Conservation (phyloP, 2,329 filamentous ascomycete genomes). For the Diaporthe aspalathi region DNA sequence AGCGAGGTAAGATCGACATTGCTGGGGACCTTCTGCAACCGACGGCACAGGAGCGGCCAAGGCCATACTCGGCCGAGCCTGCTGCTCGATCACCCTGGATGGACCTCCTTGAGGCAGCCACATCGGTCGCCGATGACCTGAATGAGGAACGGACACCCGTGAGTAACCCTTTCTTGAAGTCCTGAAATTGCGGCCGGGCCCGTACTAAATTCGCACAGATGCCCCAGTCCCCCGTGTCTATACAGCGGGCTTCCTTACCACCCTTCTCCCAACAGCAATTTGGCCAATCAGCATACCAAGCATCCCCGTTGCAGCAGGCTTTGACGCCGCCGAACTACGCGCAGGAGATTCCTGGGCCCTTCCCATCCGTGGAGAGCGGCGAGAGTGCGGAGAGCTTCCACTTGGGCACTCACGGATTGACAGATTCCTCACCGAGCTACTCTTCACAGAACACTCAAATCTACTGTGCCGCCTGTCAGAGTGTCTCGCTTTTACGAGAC, state of each 20-base stretch:
- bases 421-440: slow-evolving; percentile 79
- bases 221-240: slow-evolving; percentile 73
- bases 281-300: slow-evolving; percentile 77
- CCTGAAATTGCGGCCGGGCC: slow-evolving; percentile 50
- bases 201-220: slow-evolving; percentile 57
- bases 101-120: slow-evolving; percentile 92
- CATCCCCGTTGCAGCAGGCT: slow-evolving; percentile 89
- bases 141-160: slow-evolving; percentile 92
- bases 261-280: slow-evolving; percentile 63
- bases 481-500: slow-evolving; percentile 80
- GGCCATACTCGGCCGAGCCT: slow-evolving; percentile 85
- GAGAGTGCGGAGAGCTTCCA: slow-evolving; percentile 78
- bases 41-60: slow-evolving; percentile 77
- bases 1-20: slow-evolving; percentile 66
- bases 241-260: slow-evolving; percentile 71
- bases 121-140: slow-evolving; percentile 84
- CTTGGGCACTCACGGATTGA: slow-evolving; percentile 73
- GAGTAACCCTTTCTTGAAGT: slow-evolving; percentile 51
- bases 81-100: slow-evolving; percentile 88
- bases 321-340: slow-evolving; percentile 84
- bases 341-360: slow-evolving; percentile 78
- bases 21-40: slow-evolving; percentile 69
- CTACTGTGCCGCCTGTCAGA: slow-evolving; percentile 89
- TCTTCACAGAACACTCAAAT: slow-evolving; percentile 84
- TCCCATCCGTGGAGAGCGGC: slow-evolving; percentile 88